phyloP scores from a whole-genome alignment of 2,329 filamentous ascomycete genomes.

The Elsinoe perseae region DNA sequence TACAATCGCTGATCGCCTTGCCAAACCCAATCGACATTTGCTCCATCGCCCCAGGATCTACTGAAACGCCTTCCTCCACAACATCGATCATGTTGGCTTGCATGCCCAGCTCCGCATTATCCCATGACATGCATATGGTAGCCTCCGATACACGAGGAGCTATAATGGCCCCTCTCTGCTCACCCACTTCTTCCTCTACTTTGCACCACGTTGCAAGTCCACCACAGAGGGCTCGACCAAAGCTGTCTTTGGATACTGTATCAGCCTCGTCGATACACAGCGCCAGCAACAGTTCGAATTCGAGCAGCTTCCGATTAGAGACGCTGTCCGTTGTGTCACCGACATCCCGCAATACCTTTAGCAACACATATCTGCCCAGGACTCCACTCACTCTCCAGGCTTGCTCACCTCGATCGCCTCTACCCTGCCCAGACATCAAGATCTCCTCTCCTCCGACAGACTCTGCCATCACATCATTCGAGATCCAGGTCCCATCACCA shows the following conservation, averaged over 20 bases:
- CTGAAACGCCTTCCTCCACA: conserved; percentile 12
- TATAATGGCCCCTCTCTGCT: conserved; percentile 37
- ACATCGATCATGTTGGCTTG: conserved; percentile 27
- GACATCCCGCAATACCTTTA: conserved; percentile 54
- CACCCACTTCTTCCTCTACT: conserved; percentile 21
- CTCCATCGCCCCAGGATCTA: background rate
- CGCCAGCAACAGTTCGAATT: background rate
- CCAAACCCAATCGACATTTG: background rate
- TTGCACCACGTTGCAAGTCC: conserved; percentile 20
- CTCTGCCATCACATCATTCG: background rate
- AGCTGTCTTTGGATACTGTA: conserved; percentile 53
- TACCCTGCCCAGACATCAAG: conserved; percentile 12
- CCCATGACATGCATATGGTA: conserved; percentile 19
- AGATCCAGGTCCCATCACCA: conserved; percentile 15
- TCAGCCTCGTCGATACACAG: conserved; percentile 32
- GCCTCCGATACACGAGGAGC: conserved; percentile 20
- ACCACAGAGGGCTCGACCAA: conserved; percentile 41
- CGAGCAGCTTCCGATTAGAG: conserved; percentile 42
- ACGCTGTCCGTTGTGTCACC: conserved; percentile 51
- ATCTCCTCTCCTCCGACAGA: conserved; percentile 9
- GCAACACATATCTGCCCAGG: conserved; percentile 43
- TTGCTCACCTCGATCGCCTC: conserved; percentile 1
- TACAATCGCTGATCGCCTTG: background rate
- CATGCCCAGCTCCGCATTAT: conserved; percentile 23
- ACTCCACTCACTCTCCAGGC: background rate